Conservation (phyloP, 441 rosid genomes). For the Gossypium davidsonii region DNA sequence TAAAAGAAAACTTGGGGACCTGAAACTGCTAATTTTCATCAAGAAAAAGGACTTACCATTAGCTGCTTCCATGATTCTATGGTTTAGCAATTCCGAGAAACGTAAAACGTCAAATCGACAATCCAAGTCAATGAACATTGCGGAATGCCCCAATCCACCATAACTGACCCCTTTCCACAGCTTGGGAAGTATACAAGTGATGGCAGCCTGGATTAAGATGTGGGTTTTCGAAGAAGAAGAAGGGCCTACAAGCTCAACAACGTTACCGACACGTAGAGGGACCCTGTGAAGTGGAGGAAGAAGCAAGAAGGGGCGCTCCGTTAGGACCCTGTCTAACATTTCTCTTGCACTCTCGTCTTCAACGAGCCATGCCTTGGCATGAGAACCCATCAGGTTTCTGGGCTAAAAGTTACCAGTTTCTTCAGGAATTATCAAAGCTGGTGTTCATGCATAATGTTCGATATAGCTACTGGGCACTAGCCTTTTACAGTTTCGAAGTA, state of each 20-base stretch:
- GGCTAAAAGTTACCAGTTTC: background rate
- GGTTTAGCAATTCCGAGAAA: conserved; percentile 51
- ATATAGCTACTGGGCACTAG: background rate
- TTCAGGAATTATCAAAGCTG: background rate
- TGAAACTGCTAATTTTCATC: background rate
- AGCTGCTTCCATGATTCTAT: conserved; percentile 36
- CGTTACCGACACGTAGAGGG: conserved; percentile 68
- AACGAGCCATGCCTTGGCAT: conserved; percentile 41
- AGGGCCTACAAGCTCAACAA: conserved; percentile 67
- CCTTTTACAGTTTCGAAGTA: background rate
- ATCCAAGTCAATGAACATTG: conserved; percentile 67
- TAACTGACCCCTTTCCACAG: conserved; percentile 55
- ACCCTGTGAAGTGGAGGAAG: conserved; percentile 58
- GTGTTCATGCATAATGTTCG: background rate
- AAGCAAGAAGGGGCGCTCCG: conserved; percentile 41
- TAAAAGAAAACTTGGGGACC: background rate
- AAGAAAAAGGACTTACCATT: background rate
- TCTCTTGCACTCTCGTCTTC: conserved; percentile 60
- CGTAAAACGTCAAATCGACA: conserved; percentile 62
- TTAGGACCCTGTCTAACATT: conserved; percentile 51
- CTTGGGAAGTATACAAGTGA: conserved; percentile 64
- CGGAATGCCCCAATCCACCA: conserved; percentile 59
- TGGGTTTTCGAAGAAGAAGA: conserved; percentile 76
- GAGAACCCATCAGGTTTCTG: background rate
- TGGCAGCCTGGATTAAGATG: conserved; percentile 58